phyloP scores from a whole-genome alignment of 2,329 filamentous ascomycete species.

The Colletotrichum eremochloae region DNA sequence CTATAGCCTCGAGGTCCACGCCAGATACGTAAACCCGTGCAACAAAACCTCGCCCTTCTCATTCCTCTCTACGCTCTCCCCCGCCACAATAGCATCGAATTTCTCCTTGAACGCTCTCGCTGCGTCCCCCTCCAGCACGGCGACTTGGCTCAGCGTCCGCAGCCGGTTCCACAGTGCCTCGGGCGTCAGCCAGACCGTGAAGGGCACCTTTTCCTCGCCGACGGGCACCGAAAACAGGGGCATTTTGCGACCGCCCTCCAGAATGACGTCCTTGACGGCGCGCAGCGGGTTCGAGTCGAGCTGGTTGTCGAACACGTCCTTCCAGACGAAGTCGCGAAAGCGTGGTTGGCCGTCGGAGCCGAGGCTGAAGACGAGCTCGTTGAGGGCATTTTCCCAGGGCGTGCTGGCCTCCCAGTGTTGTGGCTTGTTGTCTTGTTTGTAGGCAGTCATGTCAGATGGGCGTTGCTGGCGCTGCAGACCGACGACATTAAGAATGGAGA shows the following conservation, averaged over 20 bases:
- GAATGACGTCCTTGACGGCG: constrained; percentile 59
- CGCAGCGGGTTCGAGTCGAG: constrained; percentile 65
- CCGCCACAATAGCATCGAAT: constrained; percentile 68
- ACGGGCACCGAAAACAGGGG: constrained; percentile 72
- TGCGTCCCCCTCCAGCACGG: constrained; percentile 66
- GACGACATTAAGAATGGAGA: constrained; percentile 31
- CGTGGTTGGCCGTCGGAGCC: constrained; percentile 70
- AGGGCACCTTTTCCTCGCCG: constrained; percentile 67
- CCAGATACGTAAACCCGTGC: constrained; percentile 74
- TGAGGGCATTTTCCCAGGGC: constrained; percentile 72
- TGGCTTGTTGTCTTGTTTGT: constrained; percentile 72
- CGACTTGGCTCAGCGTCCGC: constrained; percentile 76
- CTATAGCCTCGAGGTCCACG: constrained; percentile 69
- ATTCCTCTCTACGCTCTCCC: constrained; percentile 68
- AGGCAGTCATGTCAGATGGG: constrained; percentile 22
- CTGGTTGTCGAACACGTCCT: constrained; percentile 73
- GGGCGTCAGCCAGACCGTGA: constrained; percentile 69
- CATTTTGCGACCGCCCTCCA: constrained; percentile 48
- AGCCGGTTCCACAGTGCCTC: constrained; percentile 75
- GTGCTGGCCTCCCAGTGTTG: constrained; percentile 66
- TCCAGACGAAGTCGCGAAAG: constrained; percentile 76
- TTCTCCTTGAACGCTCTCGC: constrained; percentile 61
- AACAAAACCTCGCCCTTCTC: constrained; percentile 72
- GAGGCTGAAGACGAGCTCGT: constrained; percentile 68
- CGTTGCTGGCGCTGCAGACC: background rate